A percentile compares a stretch with the other conserved stretches of the same genome.
These are phyloP conservation scores for Entophlyctis helioformis DNA, from an alignment of 192 early-diverging fungal species.

Conservation along the genomic window DNA sequence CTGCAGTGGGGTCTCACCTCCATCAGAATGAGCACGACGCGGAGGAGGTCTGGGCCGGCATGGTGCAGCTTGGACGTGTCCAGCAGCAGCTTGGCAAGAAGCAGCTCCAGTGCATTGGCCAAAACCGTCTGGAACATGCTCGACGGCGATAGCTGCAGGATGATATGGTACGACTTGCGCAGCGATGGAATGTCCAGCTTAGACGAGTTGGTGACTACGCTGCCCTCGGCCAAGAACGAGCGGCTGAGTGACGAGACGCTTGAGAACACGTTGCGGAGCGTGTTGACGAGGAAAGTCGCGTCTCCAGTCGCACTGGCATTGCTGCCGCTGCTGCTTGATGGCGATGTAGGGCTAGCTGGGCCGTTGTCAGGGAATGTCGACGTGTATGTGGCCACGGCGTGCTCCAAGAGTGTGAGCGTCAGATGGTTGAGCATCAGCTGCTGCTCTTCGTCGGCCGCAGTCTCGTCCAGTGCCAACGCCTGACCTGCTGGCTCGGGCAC, in stretches of 20 bases:
- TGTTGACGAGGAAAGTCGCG: slow-evolving; percentile 16
- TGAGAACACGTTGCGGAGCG: slow-evolving; percentile 22
- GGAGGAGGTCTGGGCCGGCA: slow-evolving; percentile 8
- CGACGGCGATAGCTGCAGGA: slow-evolving; percentile 20
- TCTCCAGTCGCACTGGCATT: too few species aligned
- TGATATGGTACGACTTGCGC: slow-evolving; percentile 16
- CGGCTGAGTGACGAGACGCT: slow-evolving; percentile 21
- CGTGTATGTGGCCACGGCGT: slow-evolving; percentile 15
- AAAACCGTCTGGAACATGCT: slow-evolving; percentile 26
- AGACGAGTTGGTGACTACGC: slow-evolving; percentile 4
- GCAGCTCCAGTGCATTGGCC: slow-evolving; percentile 40
- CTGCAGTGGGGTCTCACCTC: slow-evolving; percentile 18
- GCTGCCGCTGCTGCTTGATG: too few species aligned
- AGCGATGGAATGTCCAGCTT: slow-evolving; percentile 20
- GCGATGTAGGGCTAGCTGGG: too few species aligned
- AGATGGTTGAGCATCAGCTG: slow-evolving; percentile 19
- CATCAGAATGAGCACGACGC: slow-evolving; percentile 17
- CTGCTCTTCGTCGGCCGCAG: slow-evolving; percentile 3
- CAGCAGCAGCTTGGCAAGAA: slow-evolving; percentile 36
- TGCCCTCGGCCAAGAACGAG: slow-evolving; percentile 19
- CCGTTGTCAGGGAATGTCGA: too few species aligned
- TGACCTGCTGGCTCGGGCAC: too few species aligned
- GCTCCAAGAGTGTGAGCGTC: slow-evolving; percentile 16
- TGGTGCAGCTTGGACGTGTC: slow-evolving; percentile 21
- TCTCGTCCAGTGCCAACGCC: neutral